Evolutionary conservation across 495 filamentous ascomycete genomes (phyloP), one percentile per base, ranked within the genome.

Genomic region (Penicillium riverlandense): DNA sequence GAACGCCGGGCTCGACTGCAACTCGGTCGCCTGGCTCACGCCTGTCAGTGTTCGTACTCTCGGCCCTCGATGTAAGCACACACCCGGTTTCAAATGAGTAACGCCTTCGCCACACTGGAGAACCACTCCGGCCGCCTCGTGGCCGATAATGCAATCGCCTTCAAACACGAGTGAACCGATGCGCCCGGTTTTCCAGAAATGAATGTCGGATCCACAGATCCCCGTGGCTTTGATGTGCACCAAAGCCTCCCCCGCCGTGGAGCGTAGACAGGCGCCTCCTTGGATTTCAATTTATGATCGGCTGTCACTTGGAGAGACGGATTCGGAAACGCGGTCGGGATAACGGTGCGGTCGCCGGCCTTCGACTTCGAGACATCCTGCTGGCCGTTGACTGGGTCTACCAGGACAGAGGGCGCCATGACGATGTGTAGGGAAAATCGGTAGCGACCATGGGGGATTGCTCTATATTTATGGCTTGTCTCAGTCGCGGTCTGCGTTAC

Each of bases 131-230:
- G 82, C 80, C 14, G 83, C 80, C 64, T 90, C 85, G 54, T 90
- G 85, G n/a, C 85, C 85, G 13, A 89, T 78, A n/a, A 78, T 82
- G 22, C 87, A 67, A 12, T 85, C 84, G 33, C 75, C 72, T 37
- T 75, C 76, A 45, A 83, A 78, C 31, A 83, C 74, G 43, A 89
- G 74, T 44, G 83, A 78, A 13, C 85, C 85, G 50, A 88, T 88
- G 52, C 83, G 80, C 45, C 83, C 86, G 41, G 85, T 79, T 48
- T 84, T 84, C 72, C 85, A 89, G 63, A 88, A 90, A 48, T 84
- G 82, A 29, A 88, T 71, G 59, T 90, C 85, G 0, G 83, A 87
- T 12, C 62, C 72, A 55, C 74, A 77, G 53, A 64, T 65, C 27
- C 74, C 74, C 10, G 73, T 72, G 4, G 69, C 71, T 48, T 75